These are phyloP conservation scores for Trichoderma virens DNA, from an alignment of 495 filamentous ascomycete species.

Conservation along the genomic window DNA sequence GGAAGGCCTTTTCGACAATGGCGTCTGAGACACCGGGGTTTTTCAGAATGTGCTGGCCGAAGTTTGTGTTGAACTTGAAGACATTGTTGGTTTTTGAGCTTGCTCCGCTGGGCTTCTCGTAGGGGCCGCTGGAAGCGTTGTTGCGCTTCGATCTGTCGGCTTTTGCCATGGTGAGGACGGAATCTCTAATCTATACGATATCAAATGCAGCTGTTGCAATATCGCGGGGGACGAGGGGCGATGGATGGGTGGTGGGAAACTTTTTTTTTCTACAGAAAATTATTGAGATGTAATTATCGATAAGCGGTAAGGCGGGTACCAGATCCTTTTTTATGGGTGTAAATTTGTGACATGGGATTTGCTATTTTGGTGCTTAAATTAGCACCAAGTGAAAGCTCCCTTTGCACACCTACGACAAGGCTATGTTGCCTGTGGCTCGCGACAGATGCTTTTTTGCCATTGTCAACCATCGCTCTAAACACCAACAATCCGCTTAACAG, in stretches of 20 bases:
- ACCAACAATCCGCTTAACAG: neutral
- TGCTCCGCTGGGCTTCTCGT: slow-evolving; percentile 39
- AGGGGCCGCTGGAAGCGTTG: slow-evolving; percentile 44
- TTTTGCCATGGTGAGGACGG: slow-evolving; percentile 46
- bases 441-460: neutral
- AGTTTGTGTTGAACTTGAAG: slow-evolving; percentile 58
- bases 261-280: neutral
- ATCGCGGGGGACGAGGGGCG: slow-evolving; percentile 2
- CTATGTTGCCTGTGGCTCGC: slow-evolving; percentile 4
- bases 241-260: slow-evolving; percentile 1
- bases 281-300: slow-evolving; percentile 8
- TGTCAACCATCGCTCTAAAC: neutral
- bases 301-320: neutral
- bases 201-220: too few relatives aligned
- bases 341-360: neutral
- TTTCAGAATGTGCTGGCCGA: slow-evolving; percentile 86
- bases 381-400: neutral
- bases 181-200: neutral
- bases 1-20: slow-evolving; percentile 76
- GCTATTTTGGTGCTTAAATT: neutral
- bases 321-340: neutral
- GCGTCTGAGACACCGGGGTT: slow-evolving; percentile 88
- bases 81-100: slow-evolving; percentile 61
- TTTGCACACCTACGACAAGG: neutral
- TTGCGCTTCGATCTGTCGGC: slow-evolving; percentile 52